Conservation (phyloP, 148 eudicot species). For the Hydrangea macrophylla region DNA sequence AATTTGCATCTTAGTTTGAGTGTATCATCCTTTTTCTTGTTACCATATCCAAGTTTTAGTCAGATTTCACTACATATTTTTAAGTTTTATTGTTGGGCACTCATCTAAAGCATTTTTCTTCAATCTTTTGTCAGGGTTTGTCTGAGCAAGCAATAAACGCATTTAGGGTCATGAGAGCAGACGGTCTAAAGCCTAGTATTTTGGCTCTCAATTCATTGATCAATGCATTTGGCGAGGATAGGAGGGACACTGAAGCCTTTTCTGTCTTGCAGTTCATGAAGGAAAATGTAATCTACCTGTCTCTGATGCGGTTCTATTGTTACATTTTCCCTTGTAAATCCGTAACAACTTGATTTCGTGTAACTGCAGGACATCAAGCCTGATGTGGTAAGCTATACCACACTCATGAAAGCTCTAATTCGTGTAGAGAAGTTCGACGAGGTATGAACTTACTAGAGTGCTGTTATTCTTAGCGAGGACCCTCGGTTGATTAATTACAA, state of each 20-base stretch:
- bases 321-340: neutral
- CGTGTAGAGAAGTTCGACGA: constrained; percentile 78
- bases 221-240: constrained; percentile 94
- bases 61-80: neutral
- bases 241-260: constrained; percentile 86
- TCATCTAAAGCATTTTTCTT: constrained; percentile 7
- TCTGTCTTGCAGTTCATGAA: constrained; percentile 91
- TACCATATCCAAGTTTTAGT: neutral
- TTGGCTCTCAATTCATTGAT: constrained; percentile 86
- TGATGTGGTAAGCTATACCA: constrained; percentile 90
- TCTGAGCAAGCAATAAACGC: constrained; percentile 92
- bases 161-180: constrained; percentile 81
- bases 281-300: constrained; percentile 63
- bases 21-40: neutral
- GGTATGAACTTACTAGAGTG: constrained; percentile 36
- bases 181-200: constrained; percentile 79
- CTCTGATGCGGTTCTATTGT: neutral
- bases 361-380: constrained; percentile 80
- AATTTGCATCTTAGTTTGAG: neutral
- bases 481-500: neutral
- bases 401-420: constrained; percentile 87
- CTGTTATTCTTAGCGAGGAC: neutral
- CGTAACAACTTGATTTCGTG: constrained; percentile 8
- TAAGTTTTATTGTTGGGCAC: constrained; percentile 2
- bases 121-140: constrained; percentile 58